Percentiles rank a stretch among this genome's conserved stretches.
phyloP scores from a whole-genome alignment of 2,329 filamentous ascomycete genomes.

The Pseudogymnoascus sp. region DNA sequence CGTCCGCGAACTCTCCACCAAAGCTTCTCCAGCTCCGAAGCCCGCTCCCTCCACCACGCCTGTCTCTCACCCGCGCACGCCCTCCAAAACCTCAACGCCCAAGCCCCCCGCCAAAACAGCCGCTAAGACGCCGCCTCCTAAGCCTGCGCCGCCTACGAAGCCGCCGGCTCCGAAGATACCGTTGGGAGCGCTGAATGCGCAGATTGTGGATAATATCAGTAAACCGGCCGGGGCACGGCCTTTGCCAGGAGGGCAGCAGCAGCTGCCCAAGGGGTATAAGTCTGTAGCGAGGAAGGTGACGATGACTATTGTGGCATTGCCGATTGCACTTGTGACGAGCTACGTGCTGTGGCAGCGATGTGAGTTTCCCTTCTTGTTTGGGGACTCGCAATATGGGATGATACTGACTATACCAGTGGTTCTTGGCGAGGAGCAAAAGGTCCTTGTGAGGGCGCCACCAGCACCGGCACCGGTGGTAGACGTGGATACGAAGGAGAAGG shows the following conservation, averaged over 20 bases:
- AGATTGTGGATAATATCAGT: constrained; percentile 23
- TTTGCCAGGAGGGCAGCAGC: constrained; percentile 12
- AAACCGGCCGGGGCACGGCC: constrained; percentile 22
- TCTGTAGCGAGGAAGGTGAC: constrained; percentile 24
- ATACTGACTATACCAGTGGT: constrained; percentile 13
- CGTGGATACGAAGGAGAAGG: neutral
- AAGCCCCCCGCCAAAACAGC: neutral
- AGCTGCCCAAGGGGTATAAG: constrained; percentile 24
- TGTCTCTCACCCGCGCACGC: neutral
- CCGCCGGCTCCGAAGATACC: constrained; percentile 1
- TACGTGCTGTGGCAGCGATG: constrained; percentile 27
- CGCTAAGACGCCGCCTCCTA: neutral
- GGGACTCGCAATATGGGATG: neutral
- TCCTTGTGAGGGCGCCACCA: constrained; percentile 10
- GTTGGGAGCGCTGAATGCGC: constrained; percentile 19
- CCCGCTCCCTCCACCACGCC: neutral
- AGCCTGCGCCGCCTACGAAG: neutral
- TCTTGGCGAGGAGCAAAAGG: constrained; percentile 18
- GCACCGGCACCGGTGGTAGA: neutral
- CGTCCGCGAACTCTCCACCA: neutral
- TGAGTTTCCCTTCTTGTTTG: constrained; percentile 15
- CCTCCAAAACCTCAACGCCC: neutral
- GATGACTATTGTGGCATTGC: constrained; percentile 25
- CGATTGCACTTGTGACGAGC: constrained; percentile 26
- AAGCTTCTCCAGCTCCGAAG: neutral